phyloP scores from a whole-genome alignment of 78 protist genomes.

The Mastigamoeba balamuthi region DNA sequence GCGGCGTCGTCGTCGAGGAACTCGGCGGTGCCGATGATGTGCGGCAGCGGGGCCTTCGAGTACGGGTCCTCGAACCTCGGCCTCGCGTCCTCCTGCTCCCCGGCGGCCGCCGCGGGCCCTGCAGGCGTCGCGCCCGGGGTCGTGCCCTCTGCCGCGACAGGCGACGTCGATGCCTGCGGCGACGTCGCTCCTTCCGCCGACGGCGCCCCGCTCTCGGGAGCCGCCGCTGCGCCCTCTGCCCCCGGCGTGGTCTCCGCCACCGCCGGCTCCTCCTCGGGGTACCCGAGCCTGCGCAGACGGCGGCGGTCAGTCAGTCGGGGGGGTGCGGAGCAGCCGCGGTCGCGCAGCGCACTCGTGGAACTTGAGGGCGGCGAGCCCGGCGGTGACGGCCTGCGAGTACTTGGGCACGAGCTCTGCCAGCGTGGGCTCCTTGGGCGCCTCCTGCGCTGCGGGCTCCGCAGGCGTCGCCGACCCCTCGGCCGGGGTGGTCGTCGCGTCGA shows the following conservation, averaged over 20 bases:
- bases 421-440: neutral
- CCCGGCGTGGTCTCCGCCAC: no score
- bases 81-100: neutral
- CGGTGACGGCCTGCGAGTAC: no score
- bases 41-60: conserved; percentile 34
- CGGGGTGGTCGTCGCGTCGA: neutral
- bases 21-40: conserved; percentile 48
- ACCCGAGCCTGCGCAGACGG: no score
- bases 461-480: conserved; percentile 42
- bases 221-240: conserved; percentile 26
- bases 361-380: no score
- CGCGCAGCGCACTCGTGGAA: no score
- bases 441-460: conserved; percentile 5
- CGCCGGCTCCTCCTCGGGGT: no score
- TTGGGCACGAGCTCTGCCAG: conserved; percentile 12
- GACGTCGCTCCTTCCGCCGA: conserved; percentile 5
- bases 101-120: neutral
- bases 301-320: no score
- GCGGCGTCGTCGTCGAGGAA: conserved; percentile 36
- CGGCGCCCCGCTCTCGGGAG: neutral
- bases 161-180: conserved; percentile 4
- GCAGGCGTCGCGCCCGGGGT: neutral
- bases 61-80: conserved; percentile 32
- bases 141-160: neutral
- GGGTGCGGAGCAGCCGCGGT: no score